Base-by-base conservation (phyloP, 805 yeast species). In the Barnettozyma botsteinii region DNA sequence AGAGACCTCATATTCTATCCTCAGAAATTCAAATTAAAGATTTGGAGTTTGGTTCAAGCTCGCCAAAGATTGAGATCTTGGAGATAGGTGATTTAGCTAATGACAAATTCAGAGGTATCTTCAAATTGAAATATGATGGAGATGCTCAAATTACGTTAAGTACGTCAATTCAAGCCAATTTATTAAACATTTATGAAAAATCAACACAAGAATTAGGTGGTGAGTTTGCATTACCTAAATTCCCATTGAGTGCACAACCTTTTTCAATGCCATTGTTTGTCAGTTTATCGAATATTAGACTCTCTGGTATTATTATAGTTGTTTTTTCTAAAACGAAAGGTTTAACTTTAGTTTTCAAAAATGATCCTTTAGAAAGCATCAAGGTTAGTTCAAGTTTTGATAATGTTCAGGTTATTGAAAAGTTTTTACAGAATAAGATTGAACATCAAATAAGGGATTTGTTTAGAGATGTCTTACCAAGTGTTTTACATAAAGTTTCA, bases 341-440 rank as follows among this genome's bases (percentile, higher is more conserved):
- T 1, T 69, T 87, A 41, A 87, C 96, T 0, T 65, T 87, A 30
- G 96, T 87, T 23, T 87, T 87, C 64, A 74, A 89, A 51, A 87
- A 87, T 60, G 96, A 87, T 60, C 96, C 96, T 1, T 67, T 87
- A 41, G 95, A 86, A 50, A 74, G 80, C 17, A 86, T 87, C 46
- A 79, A 78, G 51, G 94, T 87, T 12, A 77, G 80, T 46, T 84
- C 94, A 5, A 81, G 95, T n/a, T 87, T 87, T 60, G 95, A 87
- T 62, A 76, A 79, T 30, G 82, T 87, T 32, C 83, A 82, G 37
- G 88, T 88, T 1, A 75, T 87, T 51, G 93, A 94, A n/a, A 73
- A 77, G 43, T 84, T 85, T 50, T 62, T 87, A 46, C 95, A 87
- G 56, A 73, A 75, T 33, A 93, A 86, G 56, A 87, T 87, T 44